Evolutionary conservation across 139 green algal species (phyloP).

Genomic region (Dunaliella sp.): DNA sequence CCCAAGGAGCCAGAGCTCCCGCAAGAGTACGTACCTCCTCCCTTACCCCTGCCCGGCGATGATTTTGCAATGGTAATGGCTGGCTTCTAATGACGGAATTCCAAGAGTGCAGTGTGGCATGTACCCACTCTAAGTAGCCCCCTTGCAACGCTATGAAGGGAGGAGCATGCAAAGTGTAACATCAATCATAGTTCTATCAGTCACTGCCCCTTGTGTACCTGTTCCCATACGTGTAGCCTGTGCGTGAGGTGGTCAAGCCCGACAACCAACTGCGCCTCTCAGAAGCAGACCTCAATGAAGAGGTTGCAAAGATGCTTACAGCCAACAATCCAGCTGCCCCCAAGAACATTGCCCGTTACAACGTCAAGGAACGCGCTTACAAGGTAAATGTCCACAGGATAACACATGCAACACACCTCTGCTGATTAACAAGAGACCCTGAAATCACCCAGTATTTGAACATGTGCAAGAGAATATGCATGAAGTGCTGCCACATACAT

Average conservation of each 20-base stretch:
- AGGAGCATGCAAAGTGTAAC: too few relatives aligned
- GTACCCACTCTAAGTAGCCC: too few relatives aligned
- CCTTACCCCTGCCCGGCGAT: conserved; percentile 53
- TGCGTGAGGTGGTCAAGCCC: conserved; percentile 69
- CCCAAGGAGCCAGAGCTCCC: conserved; percentile 39
- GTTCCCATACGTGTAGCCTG: conserved; percentile 68
- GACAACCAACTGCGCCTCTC: conserved; percentile 74
- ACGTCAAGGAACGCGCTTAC: conserved; percentile 63
- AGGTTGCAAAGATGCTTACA: conserved; percentile 84
- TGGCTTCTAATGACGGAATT: neutral
- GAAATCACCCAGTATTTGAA: too few relatives aligned
- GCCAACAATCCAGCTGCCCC: conserved; percentile 79
- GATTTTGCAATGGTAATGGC: conserved; percentile 56
- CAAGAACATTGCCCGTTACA: conserved; percentile 80
- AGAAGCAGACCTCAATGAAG: conserved; percentile 76
- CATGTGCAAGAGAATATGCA: too few relatives aligned
- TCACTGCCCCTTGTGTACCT: too few relatives aligned
- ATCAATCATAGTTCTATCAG: too few relatives aligned
- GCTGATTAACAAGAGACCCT: too few relatives aligned
- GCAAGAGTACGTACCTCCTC: conserved; percentile 40
- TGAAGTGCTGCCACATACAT: too few relatives aligned
- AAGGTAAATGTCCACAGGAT: too few relatives aligned
- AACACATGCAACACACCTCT: too few relatives aligned
- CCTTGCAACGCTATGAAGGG: too few relatives aligned
- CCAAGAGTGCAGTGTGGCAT: too few relatives aligned